Base-by-base conservation (phyloP, 2,329 filamentous ascomycete species). In the Colletotrichum camelliae region DNA sequence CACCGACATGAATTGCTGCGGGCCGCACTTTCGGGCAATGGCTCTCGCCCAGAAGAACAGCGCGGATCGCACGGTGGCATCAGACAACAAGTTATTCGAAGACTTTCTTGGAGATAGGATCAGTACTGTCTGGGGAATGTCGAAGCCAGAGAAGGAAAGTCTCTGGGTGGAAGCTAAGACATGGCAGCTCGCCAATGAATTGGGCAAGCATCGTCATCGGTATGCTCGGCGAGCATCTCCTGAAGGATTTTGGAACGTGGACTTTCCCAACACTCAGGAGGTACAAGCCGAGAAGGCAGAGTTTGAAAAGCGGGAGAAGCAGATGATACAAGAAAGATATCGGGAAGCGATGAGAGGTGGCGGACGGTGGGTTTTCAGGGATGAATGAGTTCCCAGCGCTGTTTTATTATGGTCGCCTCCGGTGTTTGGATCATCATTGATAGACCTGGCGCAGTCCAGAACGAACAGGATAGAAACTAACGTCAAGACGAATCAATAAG, bases 191-290 rank as follows among this genome's bases (percentile, higher is more conserved):
- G 94, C 96, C 2, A 93, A 96, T 80, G 90, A 91, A 77, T 92
- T 91, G 82, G 96, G 96, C 7, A 95, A 90, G 81, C 96, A 98
- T 84, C 90, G 94, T 72, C 91, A 96, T 79, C 89, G 92, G 33
- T 96, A 94, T 83, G 91, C 93, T 75, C 90, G 95, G 67, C 89
- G 91, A 77, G 88, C 87, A 60, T 95, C 94, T 12, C 96, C 97
- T 15, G 95, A 95, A 2, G 96, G 96, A 0, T 98, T 95, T 82
- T 99, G 97, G 97, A 90, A 95, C 70, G 90, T 94, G 2, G 96
- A 98, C 79, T 98, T 99, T 82, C 96, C 96, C 2, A 92, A 87
- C 31, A 98, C 97, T 2, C 97, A 98, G 82, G 95, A 98, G 84
- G 85, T 93, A 33, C 87, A 91, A 79, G 86, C 88, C 68, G 92